Evolutionary conservation across 129 eudicot species (phyloP).

Genomic region (Artemisia tridentata): DNA sequence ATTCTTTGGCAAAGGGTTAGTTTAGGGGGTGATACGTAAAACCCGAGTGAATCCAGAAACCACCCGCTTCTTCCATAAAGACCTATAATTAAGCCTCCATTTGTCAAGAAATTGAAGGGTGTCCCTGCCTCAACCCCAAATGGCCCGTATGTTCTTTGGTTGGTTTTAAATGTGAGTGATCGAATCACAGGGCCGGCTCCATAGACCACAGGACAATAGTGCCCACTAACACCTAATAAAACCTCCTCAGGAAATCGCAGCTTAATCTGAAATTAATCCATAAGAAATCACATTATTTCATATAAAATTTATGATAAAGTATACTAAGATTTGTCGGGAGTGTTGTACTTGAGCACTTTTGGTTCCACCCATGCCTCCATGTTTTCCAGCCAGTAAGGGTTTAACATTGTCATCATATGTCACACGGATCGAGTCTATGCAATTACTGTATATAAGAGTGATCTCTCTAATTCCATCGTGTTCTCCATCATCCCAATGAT

Average conservation of each 20-base stretch:
- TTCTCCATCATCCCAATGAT: constrained; percentile 37
- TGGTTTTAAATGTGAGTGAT: no score
- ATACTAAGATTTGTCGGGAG: background rate
- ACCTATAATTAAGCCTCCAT: constrained; percentile 57
- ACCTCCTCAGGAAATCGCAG: constrained; percentile 61
- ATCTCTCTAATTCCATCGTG: constrained; percentile 37
- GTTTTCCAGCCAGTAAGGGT: constrained; percentile 42
- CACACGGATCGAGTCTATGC: constrained; percentile 51
- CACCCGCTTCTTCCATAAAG: constrained; percentile 67
- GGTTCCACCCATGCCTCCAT: constrained; percentile 59
- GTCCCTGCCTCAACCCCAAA: constrained; percentile 70
- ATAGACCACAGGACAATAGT: constrained; percentile 51
- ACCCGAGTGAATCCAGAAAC: constrained; percentile 54
- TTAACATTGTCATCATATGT: constrained; percentile 49
- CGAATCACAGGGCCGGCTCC: constrained; percentile 27
- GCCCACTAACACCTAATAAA: constrained; percentile 42
- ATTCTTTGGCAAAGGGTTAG: constrained; percentile 19
- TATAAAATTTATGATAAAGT: background rate
- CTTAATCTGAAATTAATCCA: constrained; percentile 39
- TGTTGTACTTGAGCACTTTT: constrained; percentile 36
- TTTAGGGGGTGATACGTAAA: constrained; percentile 27
- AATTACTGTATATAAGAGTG: constrained; percentile 34
- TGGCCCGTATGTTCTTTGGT: constrained; percentile 56
- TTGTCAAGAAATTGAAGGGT: constrained; percentile 47
- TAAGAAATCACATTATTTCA: background rate